Evolutionary conservation across 2,329 filamentous ascomycete species (phyloP), one percentile per base, ranked within the genome.

Genomic region (Furcasterigmium sp.): DNA sequence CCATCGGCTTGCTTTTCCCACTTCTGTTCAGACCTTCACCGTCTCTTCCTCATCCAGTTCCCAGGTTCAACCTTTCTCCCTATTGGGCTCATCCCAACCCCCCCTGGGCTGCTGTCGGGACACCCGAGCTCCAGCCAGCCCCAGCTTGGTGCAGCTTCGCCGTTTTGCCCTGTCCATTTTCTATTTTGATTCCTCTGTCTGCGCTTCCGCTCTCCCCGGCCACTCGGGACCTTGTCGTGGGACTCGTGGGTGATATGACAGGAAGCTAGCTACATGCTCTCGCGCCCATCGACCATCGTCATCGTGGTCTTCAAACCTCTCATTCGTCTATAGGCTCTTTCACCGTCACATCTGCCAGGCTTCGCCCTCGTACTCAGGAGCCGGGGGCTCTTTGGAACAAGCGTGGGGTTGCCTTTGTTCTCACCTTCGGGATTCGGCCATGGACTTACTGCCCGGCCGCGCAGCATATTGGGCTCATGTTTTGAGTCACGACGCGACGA

Each of bases 1-100:
- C 29, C 14, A 15, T 15, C 29, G 14, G 17, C 29, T 32, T 35
- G 29, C 29, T 35, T 17, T 35, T 18, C n/a, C 32, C 32, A 15
- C 18, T 35, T 17, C 32, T 17, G n/a, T 35, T 17, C 15, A 8
- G 23, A n/a, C 28, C 38, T 40, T 40, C 38, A 40, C 38, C 38
- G 38, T 40, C 38, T 40, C 38, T 40, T 40, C 23, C 26, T n/a
- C 17, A 15, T 8, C 38, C 19, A 40, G 26, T 25, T 40, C 26
- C 28, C 38, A 40, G 38, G 26, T 40, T 40, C 25, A n/a, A 40
- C 29, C 29, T 18, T 29, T 40, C 38, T 18, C 23, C 26, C 17
- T 32, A 32, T 40, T 29, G 38, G 26, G 28, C 28, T 19, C 38
- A 35, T 35, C 32, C 29, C 32, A 35, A 18, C 32, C 32, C 32